These are phyloP conservation scores for Trametes pubescens DNA, from an alignment of 1,284 basidiomycete species.

Conservation along the genomic window DNA sequence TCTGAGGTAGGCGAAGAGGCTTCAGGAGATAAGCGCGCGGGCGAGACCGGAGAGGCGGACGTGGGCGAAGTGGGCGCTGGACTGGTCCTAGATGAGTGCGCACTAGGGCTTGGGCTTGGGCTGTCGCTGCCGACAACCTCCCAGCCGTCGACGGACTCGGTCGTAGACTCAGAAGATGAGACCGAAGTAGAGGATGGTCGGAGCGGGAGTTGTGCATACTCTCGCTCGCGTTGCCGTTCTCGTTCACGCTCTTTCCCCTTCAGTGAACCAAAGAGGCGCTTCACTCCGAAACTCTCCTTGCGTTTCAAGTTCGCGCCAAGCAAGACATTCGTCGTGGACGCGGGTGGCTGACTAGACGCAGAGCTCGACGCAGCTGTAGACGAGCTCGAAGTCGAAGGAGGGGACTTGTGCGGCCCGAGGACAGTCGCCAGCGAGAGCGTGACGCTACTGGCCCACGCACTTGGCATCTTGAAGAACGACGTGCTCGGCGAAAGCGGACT, in stretches of 20 bases:
- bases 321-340: not conserved
- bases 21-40: constrained; percentile 19
- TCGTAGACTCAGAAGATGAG: constrained; percentile 27
- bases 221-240: constrained; percentile 22
- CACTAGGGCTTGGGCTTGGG: constrained; percentile 1
- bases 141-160: constrained; percentile 29
- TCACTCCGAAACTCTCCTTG: constrained; percentile 43
- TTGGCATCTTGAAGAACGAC: constrained; percentile 33
- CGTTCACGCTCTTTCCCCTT: constrained; percentile 43
- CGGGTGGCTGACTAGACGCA: not conserved
- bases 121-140: constrained; percentile 26
- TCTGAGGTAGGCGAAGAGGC: constrained; percentile 22
- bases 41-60: constrained; percentile 4
- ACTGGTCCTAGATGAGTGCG: constrained; percentile 1
- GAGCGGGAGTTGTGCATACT: constrained; percentile 17
- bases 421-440: constrained; percentile 37
- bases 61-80: constrained; percentile 9
- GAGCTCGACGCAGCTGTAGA: not conserved
- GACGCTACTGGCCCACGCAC: constrained; percentile 39
- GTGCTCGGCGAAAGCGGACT: constrained; percentile 32
- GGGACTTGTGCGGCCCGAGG: constrained; percentile 32
- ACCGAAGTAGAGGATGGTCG: constrained; percentile 4
- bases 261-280: constrained; percentile 40
- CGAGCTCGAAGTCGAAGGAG: constrained; percentile 13
- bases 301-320: constrained; percentile 28